Evolutionary conservation across 148 eudicot species (phyloP), one percentile per base, ranked within the genome.

Genomic region (Nepenthes gracilis): DNA sequence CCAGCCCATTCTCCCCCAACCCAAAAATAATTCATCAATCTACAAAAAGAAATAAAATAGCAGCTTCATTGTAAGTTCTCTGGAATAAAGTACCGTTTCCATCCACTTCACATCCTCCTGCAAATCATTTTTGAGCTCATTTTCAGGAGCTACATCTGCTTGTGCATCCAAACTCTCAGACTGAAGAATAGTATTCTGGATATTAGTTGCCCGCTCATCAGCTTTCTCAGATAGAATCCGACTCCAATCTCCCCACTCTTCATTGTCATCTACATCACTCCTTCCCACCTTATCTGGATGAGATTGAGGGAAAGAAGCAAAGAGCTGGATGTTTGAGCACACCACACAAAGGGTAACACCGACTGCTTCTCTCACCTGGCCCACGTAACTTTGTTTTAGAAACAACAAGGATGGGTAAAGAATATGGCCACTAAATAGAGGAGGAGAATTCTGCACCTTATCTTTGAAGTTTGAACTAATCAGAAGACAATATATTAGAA

Each of bases 311-410:
- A 63, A 75, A 62, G 84, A 72, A 55, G 71, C 55, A 67, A 75
- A 67, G 34, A 93, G 89, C 60, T 81, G 81, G 59, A 93, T 75
- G 67, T 93, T 93, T 62, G 99, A 88, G 76, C 96, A 93, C 66
- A 93, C 43, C 35, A 93, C 92, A 72, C 85, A 88, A 45, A 93
- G 91, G 66, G 84, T 67, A 67, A 86, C 83, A 57, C 95, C 99
- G 65, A 93, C 81, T 43, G 95, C 85, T 84, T 93, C 99, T 74
- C 99, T 82, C 66, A 93, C 99, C 99, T 93, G 77, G 66, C 62
- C 66, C 67, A 68, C 47, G 58, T 37, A 57, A 56, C 45, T 8
- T 3, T 57, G 64, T 53, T 55, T 47, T n/a, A 48, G 47, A n/a
- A 9, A 32, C 36, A 32, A 33, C 36, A 9, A 36, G 47, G 35